Conservation (phyloP, 345 rosid species). For the Hypericum androsaemum region DNA sequence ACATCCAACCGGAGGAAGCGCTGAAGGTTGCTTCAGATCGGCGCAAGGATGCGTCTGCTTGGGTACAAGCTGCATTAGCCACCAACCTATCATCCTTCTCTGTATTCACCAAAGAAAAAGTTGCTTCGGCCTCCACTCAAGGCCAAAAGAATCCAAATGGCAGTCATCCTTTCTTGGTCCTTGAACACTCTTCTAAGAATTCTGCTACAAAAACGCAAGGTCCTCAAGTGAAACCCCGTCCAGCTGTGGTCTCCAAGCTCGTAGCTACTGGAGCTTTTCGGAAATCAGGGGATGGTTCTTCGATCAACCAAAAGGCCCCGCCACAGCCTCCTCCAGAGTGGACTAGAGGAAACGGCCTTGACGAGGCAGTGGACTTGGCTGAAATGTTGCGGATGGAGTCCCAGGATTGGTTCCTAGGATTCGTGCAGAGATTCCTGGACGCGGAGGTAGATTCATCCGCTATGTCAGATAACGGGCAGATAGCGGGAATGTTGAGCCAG, state of each 20-base stretch:
- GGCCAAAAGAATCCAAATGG: slow-evolving; percentile 25
- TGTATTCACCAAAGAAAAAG: slow-evolving; percentile 45
- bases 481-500: slow-evolving; percentile 86
- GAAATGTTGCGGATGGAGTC: slow-evolving; percentile 65
- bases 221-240: slow-evolving; percentile 33
- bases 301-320: slow-evolving; percentile 35
- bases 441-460: slow-evolving; percentile 49
- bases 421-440: slow-evolving; percentile 83
- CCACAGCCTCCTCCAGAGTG: slow-evolving; percentile 55
- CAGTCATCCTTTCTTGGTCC: slow-evolving; percentile 47
- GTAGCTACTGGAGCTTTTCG: slow-evolving; percentile 63
- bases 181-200: slow-evolving; percentile 42
- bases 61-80: slow-evolving; percentile 89
- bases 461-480: slow-evolving; percentile 66
- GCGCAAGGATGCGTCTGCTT: slow-evolving; percentile 55
- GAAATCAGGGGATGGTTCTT: slow-evolving; percentile 36
- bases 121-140: slow-evolving; percentile 18
- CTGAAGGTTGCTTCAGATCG: slow-evolving; percentile 45
- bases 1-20: slow-evolving; percentile 56
- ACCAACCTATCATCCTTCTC: slow-evolving; percentile 73
- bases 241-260: slow-evolving; percentile 54
- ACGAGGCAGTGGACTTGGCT: slow-evolving; percentile 65
- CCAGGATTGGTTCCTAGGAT: slow-evolving; percentile 87
- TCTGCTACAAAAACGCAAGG: slow-evolving; percentile 25
- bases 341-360: slow-evolving; percentile 58